phyloP scores from a whole-genome alignment of 495 filamentous ascomycete genomes.

The Clohesyomyces aquaticus region DNA sequence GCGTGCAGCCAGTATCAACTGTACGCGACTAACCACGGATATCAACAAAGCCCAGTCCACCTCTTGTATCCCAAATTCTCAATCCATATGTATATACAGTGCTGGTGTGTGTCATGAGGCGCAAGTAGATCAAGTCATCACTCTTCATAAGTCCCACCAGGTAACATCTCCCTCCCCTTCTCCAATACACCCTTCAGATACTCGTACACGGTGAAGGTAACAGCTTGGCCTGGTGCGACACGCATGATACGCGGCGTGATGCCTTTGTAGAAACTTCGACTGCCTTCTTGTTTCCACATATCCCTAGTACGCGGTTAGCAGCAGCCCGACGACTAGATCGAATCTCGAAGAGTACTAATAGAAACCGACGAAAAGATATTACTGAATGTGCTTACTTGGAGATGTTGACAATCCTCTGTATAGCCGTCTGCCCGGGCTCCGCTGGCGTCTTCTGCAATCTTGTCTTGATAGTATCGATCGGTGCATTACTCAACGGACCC shows the following conservation, averaged over 20 bases:
- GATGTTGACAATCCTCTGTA: constrained; percentile 76
- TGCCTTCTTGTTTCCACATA: constrained; percentile 97
- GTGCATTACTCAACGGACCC: constrained; percentile 93
- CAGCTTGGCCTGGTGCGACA: constrained; percentile 95
- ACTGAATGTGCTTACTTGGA: constrained; percentile 48
- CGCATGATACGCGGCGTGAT: constrained; percentile 98
- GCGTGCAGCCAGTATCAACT: too few relatives aligned
- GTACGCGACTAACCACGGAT: too few relatives aligned
- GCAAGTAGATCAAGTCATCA: constrained; percentile 48
- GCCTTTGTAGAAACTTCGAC: constrained; percentile 96
- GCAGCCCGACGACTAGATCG: too few relatives aligned
- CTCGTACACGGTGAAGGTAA: constrained; percentile 98
- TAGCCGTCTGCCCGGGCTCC: constrained; percentile 75
- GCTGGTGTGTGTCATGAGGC: neutral
- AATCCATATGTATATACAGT: neutral
- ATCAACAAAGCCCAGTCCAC: too few relatives aligned
- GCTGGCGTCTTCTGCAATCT: constrained; percentile 88
- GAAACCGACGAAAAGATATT: too few relatives aligned
- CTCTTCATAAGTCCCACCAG: constrained; percentile 75
- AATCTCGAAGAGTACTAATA: too few relatives aligned
- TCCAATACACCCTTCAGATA: constrained; percentile 84
- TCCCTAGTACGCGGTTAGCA: constrained; percentile 53
- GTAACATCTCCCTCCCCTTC: constrained; percentile 65
- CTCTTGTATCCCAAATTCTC: too few relatives aligned
- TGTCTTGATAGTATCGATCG: constrained; percentile 99